Conservation (phyloP, 305 asterid genomes). For the Solanum aculeatissimum region DNA sequence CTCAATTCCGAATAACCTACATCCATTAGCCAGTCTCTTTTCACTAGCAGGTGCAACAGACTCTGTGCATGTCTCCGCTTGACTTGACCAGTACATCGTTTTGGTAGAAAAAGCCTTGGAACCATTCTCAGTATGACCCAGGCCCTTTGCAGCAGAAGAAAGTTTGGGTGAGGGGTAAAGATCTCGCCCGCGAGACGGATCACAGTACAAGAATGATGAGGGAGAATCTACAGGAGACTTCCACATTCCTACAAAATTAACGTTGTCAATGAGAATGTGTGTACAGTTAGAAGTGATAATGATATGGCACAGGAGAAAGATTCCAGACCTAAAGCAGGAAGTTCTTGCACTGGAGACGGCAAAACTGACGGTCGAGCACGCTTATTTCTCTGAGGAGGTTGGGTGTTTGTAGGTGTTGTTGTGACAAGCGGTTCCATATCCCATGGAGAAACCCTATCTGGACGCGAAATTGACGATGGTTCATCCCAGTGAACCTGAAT, state of each 20-base stretch:
- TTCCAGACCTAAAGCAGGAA: conserved; percentile 37
- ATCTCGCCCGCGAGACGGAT: conserved; percentile 37
- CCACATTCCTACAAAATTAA: conserved; percentile 45
- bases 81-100: conserved; percentile 41
- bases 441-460: conserved; percentile 75
- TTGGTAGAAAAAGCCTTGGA: conserved; percentile 33
- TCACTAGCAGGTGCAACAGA: conserved; percentile 46
- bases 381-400: conserved; percentile 65
- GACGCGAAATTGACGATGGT: conserved; percentile 68
- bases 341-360: conserved; percentile 42
- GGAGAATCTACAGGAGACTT: conserved; percentile 51
- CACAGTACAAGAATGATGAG: conserved; percentile 33
- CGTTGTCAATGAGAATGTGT: neutral
- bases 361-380: conserved; percentile 43
- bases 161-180: conserved; percentile 44
- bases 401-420: conserved; percentile 33
- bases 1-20: conserved; percentile 79
- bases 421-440: conserved; percentile 59
- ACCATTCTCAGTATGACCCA: conserved; percentile 26
- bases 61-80: conserved; percentile 31
- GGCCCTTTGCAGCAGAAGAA: conserved; percentile 31
- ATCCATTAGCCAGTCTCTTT: conserved; percentile 60
- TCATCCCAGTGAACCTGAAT: conserved; percentile 93
- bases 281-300: neutral
- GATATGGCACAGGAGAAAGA: neutral